phyloP scores from a whole-genome alignment of 2,329 filamentous ascomycete species.

The Tolypocladium ovalisporum region DNA sequence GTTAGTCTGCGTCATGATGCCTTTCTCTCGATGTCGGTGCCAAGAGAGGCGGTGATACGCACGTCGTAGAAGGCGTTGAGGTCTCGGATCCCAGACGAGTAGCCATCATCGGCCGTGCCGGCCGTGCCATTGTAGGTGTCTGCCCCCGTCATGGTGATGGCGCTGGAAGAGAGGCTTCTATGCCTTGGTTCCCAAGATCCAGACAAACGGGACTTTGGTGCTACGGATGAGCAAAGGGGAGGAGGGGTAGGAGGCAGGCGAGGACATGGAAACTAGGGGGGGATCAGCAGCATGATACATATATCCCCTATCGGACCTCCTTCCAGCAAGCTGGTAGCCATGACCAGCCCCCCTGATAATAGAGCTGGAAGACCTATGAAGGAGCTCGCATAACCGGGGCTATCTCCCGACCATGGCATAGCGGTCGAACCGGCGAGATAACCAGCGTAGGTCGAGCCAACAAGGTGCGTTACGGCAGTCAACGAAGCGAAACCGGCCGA shows the following conservation, averaged over 20 bases:
- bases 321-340: not conserved
- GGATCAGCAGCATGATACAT: not conserved
- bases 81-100: constrained; percentile 46
- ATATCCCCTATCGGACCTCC: not conserved
- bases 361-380: not conserved
- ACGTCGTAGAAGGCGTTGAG: constrained; percentile 81
- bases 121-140: constrained; percentile 38
- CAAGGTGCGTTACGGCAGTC: not conserved
- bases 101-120: constrained; percentile 38
- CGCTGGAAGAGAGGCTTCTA: not conserved
- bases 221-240: not conserved
- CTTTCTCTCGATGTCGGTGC: not conserved
- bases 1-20: not conserved
- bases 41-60: too few species aligned
- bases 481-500: not conserved
- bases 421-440: not conserved
- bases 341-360: not conserved
- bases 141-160: constrained; percentile 15
- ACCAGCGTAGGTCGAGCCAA: not conserved
- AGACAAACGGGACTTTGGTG: not conserved
- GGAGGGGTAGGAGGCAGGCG: not conserved
- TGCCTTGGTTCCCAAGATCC: not conserved
- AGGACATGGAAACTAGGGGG: not conserved
- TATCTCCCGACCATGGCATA: not conserved
- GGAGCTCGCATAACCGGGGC: not conserved